A percentile compares a stretch with the other conserved stretches of the same genome.
These are phyloP conservation scores for Symbiodinium pilosum DNA, from an alignment of 73 alveolate genomes.

Conservation along the genomic window DNA sequence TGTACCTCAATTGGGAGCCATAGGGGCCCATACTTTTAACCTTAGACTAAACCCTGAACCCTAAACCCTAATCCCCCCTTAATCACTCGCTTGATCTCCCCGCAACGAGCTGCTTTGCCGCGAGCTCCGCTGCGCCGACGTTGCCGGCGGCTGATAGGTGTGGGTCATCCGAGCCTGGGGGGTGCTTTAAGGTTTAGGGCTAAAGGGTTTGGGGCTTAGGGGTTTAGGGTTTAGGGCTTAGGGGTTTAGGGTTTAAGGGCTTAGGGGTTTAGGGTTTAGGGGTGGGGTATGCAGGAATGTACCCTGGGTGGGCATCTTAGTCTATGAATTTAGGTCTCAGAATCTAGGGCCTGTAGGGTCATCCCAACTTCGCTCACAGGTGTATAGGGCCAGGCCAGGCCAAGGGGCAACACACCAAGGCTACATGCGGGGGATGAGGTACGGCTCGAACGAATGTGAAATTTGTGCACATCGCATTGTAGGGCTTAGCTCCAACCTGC, in stretches of 20 bases:
- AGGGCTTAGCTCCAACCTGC: too few relatives aligned
- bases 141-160: background rate
- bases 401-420: too few relatives aligned
- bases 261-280: background rate
- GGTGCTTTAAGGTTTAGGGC: background rate
- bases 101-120: background rate
- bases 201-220: background rate
- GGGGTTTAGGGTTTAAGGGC: background rate
- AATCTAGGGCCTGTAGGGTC: background rate
- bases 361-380: too few relatives aligned
- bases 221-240: background rate
- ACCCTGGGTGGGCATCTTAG: background rate
- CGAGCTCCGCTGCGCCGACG: background rate
- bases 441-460: too few relatives aligned
- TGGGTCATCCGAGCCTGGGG: background rate
- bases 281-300: background rate
- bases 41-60: background rate
- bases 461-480: too few relatives aligned
- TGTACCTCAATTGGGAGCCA: too few relatives aligned
- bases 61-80: background rate
- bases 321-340: background rate
- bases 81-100: background rate
- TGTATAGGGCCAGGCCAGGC: too few relatives aligned
- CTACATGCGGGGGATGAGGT: too few relatives aligned
- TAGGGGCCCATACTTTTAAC: too few relatives aligned